Evolutionary conservation across 208 protist genomes (phyloP).

Genomic region (Acanthamoeba triangularis): DNA sequence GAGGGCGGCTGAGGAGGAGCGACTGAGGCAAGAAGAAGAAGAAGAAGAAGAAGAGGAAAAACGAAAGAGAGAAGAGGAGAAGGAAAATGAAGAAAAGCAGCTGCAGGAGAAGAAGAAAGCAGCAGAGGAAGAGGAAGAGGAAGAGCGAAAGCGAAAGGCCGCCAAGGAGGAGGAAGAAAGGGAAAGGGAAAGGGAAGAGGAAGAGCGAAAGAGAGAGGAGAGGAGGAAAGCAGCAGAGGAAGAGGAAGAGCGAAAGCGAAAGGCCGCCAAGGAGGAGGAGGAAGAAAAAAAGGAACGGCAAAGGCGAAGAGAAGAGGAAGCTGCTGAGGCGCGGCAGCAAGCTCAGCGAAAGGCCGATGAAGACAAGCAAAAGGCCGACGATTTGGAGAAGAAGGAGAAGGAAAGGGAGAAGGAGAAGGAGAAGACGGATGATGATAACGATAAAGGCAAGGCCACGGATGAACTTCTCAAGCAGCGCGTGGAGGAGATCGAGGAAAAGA

Average conservation of each 20-base stretch:
- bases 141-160: not conserved
- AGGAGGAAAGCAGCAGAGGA: too few species aligned
- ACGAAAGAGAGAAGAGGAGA: too few species aligned
- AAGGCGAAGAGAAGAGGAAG: not conserved
- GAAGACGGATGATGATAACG: not conserved
- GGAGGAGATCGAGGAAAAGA: slow-evolving; percentile 40
- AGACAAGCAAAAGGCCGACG: not conserved
- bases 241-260: not conserved
- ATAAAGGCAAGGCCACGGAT: not conserved
- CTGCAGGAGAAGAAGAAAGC: not conserved
- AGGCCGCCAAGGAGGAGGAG: not conserved
- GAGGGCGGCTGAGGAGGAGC: not conserved
- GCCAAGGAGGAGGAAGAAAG: not conserved
- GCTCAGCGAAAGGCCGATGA: not conserved
- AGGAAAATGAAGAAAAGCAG: not conserved
- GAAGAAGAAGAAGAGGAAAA: too few species aligned
- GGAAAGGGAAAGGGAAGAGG: not conserved
- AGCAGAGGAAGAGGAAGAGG: not conserved
- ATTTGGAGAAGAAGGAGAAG: not conserved
- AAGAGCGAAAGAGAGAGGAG: not conserved
- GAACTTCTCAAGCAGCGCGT: not conserved
- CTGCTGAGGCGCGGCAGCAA: not conserved
- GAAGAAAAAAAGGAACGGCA: not conserved
- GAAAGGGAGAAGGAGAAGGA: not conserved
- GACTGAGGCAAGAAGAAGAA: too few species aligned